Percentiles rank a stretch among this genome's conserved stretches.
phyloP scores from a whole-genome alignment of 257 asterid species.

The Lavandula angustifolia region DNA sequence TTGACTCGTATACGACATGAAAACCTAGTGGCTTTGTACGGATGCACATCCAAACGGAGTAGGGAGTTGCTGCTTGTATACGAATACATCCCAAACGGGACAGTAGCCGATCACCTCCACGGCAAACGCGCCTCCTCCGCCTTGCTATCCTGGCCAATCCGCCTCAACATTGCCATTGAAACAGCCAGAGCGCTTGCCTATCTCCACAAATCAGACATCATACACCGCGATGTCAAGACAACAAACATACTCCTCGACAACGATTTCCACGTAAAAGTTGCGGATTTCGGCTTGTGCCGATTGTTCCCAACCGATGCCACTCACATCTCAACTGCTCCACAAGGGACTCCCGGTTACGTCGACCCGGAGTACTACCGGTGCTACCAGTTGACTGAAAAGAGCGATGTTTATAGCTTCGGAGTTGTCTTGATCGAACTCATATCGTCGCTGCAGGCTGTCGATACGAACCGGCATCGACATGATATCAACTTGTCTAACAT shows the following conservation, averaged over 20 bases:
- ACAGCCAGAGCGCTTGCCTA: constrained; percentile 74
- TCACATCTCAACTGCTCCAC: constrained; percentile 95
- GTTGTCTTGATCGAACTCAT: constrained; percentile 82
- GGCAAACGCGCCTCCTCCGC: constrained; percentile 73
- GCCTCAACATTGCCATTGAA: constrained; percentile 81
- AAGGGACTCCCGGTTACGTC: constrained; percentile 94
- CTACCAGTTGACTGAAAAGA: constrained; percentile 88
- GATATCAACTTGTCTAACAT: constrained; percentile 79
- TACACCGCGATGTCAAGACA: constrained; percentile 91
- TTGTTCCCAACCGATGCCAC: constrained; percentile 74
- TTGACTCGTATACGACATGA: constrained; percentile 58
- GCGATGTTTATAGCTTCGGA: constrained; percentile 88
- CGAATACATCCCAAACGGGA: constrained; percentile 79
- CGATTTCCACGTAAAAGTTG: constrained; percentile 89
- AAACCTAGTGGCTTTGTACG: constrained; percentile 71
- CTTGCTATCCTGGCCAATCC: constrained; percentile 79
- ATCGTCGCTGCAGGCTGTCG: constrained; percentile 84
- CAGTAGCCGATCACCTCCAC: constrained; percentile 87
- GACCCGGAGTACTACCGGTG: constrained; percentile 92
- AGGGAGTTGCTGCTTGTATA: constrained; percentile 72
- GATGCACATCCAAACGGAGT: constrained; percentile 88
- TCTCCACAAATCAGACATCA: constrained; percentile 68
- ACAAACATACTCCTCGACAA: constrained; percentile 82
- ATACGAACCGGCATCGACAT: constrained; percentile 65
- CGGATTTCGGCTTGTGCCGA: constrained; percentile 83